Conservation (phyloP, 2,329 filamentous ascomycete species). For the Amesomyces nigricolor region DNA sequence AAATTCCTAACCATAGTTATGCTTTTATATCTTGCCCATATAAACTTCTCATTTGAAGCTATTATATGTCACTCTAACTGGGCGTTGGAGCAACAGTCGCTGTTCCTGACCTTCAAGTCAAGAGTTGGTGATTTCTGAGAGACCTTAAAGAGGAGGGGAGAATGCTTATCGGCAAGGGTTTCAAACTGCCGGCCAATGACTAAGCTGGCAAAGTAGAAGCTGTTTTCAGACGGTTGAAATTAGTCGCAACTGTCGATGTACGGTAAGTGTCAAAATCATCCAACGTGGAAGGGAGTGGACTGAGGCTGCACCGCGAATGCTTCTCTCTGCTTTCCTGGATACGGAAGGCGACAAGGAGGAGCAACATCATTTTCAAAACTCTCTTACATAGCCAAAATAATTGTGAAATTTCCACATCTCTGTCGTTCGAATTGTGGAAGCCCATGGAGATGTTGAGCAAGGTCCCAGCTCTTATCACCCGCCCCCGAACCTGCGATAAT, state of each 20-base stretch:
- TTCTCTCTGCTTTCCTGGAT: neutral
- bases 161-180: slow-evolving; percentile 40
- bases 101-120: too few species aligned
- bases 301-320: slow-evolving; percentile 1
- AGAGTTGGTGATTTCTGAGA: too few species aligned
- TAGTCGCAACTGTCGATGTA: slow-evolving; percentile 8
- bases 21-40: too few species aligned
- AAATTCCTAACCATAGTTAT: too few species aligned
- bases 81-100: too few species aligned
- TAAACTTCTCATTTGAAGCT: too few species aligned
- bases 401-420: neutral
- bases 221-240: slow-evolving; percentile 23
- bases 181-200: slow-evolving; percentile 35
- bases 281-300: neutral
- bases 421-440: neutral
- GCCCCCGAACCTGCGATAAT: neutral
- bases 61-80: too few species aligned
- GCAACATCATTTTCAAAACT: neutral
- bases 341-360: neutral
- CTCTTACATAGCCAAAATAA: neutral
- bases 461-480: neutral
- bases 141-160: slow-evolving; percentile 41
- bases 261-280: neutral
- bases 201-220: slow-evolving; percentile 27
- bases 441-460: neutral